Conservation (phyloP, 805 yeast genomes). For the Metschnikowia similis region DNA sequence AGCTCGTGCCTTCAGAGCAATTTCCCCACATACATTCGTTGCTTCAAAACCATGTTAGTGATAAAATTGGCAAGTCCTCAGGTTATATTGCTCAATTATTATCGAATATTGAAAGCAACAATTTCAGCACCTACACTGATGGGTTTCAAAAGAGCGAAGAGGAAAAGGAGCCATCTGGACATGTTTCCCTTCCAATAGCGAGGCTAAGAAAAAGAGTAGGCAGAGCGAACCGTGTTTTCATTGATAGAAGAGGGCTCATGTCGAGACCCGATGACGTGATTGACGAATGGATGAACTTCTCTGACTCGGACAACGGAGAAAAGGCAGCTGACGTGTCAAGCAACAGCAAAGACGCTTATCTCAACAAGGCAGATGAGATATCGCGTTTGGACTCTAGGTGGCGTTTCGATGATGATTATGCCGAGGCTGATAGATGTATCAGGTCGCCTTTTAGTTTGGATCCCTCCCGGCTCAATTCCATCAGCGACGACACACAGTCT, state of each 20-base stretch:
- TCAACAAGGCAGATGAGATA: conserved; percentile 40
- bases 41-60: conserved; percentile 25
- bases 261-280: conserved; percentile 30
- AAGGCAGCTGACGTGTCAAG: conserved; percentile 5
- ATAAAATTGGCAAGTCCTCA: conserved; percentile 19
- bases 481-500: conserved; percentile 80
- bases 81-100: conserved; percentile 38
- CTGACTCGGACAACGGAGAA: conserved; percentile 24
- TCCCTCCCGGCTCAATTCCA: conserved; percentile 79
- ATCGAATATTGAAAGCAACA: conserved; percentile 35
- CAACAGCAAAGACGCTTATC: conserved; percentile 38
- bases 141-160: conserved; percentile 28
- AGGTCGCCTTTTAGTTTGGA: conserved; percentile 60
- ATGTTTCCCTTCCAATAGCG: conserved; percentile 47
- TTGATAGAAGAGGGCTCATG: conserved; percentile 67
- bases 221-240: conserved; percentile 61
- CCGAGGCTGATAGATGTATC: conserved; percentile 33
- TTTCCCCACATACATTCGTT: conserved; percentile 46
- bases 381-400: conserved; percentile 57
- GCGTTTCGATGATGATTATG: conserved; percentile 60
- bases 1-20: conserved; percentile 42
- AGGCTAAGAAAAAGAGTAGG: conserved; percentile 73
- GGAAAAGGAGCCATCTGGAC: conserved; percentile 21
- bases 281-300: conserved; percentile 40
- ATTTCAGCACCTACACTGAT: conserved; percentile 36